Evolutionary conservation across 331 rosid species (phyloP), one percentile per base, ranked within the genome.

Genomic region (Telfairia occidentalis): DNA sequence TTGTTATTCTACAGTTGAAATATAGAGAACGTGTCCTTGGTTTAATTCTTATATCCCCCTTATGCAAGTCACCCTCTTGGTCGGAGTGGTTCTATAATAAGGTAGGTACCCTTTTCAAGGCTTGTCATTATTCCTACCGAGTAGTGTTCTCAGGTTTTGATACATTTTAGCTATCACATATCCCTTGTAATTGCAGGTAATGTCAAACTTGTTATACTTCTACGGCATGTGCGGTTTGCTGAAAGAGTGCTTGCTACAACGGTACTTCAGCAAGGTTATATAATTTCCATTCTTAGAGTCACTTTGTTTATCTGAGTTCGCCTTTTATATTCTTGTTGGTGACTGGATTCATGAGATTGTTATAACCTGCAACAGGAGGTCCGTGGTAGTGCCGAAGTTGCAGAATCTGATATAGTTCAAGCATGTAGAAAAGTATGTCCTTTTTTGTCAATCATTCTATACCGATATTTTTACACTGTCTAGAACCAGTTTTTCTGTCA

Each of bases 51-150:
- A 91, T 92, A 65, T 92, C 98, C 84, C 98, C 98, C 63, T 75
- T 92, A 23, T 92, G 97, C 87, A 92, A 85, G 82, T 86, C 93
- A 0, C 96, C 98, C 50, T 90, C 97, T 67, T 92, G 98, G 98
- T 80, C 88, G 10, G 98, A 92, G 80, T 92, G 98, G 98, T 81
- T 92, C 76, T 92, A 80, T 77, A 92, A 90, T 79, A 92, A 92
- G 98, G 98, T 90, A 76, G 65, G 98, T 90, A 76, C 61, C 50
- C 82, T 50, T 60, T 74, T 48, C 71, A 76, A 30, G 38, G 45
- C 76, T 18, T 21, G 18, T 43, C 53, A 52, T 49, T 74, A 46
- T 76, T 71, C 34, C 40, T 80, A 71, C 11, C 8, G 34, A 6
- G 30, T 43, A 57, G 73, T 60, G 26, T 72, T 74, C 58, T 61